Base-by-base conservation (phyloP, 202 grass and related monocot genomes). In the Hordeum pubiflorum region DNA sequence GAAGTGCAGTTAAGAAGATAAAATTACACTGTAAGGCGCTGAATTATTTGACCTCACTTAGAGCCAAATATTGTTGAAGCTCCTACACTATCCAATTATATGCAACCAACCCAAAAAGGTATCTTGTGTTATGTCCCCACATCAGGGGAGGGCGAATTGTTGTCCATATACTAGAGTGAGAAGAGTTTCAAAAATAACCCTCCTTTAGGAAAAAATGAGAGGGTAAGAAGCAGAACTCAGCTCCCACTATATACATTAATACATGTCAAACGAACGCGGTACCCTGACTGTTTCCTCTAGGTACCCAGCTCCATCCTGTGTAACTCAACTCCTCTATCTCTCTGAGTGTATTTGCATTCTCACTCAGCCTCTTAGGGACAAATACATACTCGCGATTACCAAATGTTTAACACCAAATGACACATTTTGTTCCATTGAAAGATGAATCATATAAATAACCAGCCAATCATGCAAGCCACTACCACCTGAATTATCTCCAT, bases 61-160 rank as follows among this genome's bases (percentile, higher is more conserved):
- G 31, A 59, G 13, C 36, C 27, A 39, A 66, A 58, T 68, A 29
- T 74, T 79, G 29, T 67, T 48, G n/a, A 87, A 66, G 3, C 9
- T 11, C 48, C 15, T 23, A 58, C 43, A 58, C 10, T 67, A 82
- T 58, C 11, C 15, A 73, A 65, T 36, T 69, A 81, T 60, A 39
- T 59, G 40, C 24, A 63, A 85, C 32, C 65, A 85, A 37, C 24
- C 39, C 13, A 71, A 48, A 72, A 41, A 69, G 24, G 69, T 48
- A 72, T 48, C 68, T 48, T 71, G 23, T 72, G 7, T 72, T 48
- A 15, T 18, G 44, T 3, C 68, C 41, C 26, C 41, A 15, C 41
- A 72, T 50, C 41, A 2, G 69, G 41, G 43, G 48, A 72, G 69
- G 69, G 41, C 41, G 31, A 72, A 72, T 29, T 31, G 41, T 50